A percentile compares a stretch with the other conserved stretches of the same genome.
phyloP scores from a whole-genome alignment of 768 basidiomycete species.

The Mycena haematopus region DNA sequence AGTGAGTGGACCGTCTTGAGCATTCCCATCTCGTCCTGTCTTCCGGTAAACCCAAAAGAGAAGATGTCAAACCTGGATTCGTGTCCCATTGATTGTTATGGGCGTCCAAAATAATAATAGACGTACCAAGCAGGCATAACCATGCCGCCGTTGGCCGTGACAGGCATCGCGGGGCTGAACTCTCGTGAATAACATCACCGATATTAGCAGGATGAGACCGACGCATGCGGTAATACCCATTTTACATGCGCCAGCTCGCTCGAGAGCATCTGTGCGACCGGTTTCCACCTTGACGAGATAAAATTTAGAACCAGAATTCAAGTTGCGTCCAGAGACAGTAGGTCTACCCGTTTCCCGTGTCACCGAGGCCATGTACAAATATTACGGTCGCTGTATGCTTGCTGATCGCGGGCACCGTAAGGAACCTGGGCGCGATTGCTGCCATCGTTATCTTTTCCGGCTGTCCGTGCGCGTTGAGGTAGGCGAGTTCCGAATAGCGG shows the following conservation, averaged over 20 bases:
- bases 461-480: neutral
- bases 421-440: constrained; percentile 45
- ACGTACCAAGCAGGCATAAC: constrained; percentile 77
- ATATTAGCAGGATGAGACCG: constrained; percentile 18
- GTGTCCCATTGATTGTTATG: neutral
- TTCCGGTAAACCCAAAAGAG: constrained; percentile 62
- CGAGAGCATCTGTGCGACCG: constrained; percentile 74
- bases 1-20: constrained; percentile 64
- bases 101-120: no score
- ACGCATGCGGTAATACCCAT: constrained; percentile 88
- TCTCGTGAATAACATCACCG: constrained; percentile 25
- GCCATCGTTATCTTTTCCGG: constrained; percentile 38
- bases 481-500: neutral
- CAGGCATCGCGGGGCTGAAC: constrained; percentile 58
- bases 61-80: constrained; percentile 76
- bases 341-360: neutral
- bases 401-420: constrained; percentile 58
- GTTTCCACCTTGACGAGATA: constrained; percentile 55
- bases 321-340: neutral
- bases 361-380: constrained; percentile 63
- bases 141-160: constrained; percentile 79
- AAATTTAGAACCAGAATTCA: constrained; percentile 33
- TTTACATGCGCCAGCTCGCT: constrained; percentile 75
- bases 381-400: constrained; percentile 89
- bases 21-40: constrained; percentile 84